Evolutionary conservation across 768 basidiomycete genomes (phyloP).

Genomic region (Lactifluus pinguis): DNA sequence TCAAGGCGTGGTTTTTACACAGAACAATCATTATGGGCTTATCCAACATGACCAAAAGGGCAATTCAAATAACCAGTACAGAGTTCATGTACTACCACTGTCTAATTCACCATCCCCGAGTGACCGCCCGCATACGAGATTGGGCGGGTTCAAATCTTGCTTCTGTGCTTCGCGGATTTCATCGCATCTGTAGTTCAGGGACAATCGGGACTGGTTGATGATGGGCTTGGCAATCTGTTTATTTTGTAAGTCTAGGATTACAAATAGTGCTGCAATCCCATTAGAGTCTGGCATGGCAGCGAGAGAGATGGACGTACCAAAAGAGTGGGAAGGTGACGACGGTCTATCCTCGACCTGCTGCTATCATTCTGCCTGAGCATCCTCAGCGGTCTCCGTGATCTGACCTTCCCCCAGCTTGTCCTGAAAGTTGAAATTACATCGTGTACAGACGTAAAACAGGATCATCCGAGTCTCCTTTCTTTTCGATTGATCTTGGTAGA

Average conservation of each 20-base stretch:
- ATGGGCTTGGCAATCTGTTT: neutral
- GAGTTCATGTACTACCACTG: too few relatives aligned
- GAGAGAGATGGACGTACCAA: neutral
- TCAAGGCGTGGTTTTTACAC: neutral
- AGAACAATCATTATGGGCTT: neutral
- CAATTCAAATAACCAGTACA: neutral
- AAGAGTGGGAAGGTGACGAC: neutral
- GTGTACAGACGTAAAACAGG: slow-evolving; percentile 81
- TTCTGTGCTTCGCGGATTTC: neutral
- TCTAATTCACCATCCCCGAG: neutral
- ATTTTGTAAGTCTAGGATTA: neutral
- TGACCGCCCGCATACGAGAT: neutral
- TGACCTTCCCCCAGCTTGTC: slow-evolving; percentile 47
- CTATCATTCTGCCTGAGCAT: neutral
- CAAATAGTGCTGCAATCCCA: neutral
- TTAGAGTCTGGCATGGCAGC: neutral
- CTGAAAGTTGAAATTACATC: slow-evolving; percentile 66
- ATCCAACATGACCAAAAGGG: neutral
- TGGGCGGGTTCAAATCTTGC: neutral
- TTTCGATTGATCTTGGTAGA: slow-evolving; percentile 96
- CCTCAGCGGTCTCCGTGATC: slow-evolving; percentile 26
- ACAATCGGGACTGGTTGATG: too few relatives aligned
- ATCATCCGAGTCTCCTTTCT: slow-evolving; percentile 94
- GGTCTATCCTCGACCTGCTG: neutral
- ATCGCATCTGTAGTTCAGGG: neutral